Evolutionary conservation across 441 rosid genomes (phyloP).

Genomic region (California macrophylla): DNA sequence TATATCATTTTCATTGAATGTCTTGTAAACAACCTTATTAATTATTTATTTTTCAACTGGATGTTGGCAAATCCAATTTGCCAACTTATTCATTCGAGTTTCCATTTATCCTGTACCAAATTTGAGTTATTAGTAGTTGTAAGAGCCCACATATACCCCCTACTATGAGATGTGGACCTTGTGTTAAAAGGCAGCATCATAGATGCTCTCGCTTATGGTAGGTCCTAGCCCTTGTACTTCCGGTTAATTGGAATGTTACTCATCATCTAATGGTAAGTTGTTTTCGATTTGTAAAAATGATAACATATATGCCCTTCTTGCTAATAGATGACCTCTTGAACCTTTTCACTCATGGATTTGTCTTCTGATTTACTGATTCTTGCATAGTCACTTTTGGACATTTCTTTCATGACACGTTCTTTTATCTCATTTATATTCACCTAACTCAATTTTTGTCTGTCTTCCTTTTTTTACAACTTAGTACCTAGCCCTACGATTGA

Average conservation of each 20-base stretch:
- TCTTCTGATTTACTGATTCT: not conserved
- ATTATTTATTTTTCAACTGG: not conserved
- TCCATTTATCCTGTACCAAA: not conserved
- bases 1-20: not conserved
- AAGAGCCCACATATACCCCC: not conserved
- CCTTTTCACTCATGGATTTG: not conserved
- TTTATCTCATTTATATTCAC: constrained; percentile 1
- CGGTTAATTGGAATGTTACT: not conserved
- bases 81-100: not conserved
- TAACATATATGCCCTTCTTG: not conserved
- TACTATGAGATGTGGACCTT: not conserved
- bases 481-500: not conserved
- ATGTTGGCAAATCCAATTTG: not conserved
- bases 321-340: not conserved
- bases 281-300: not conserved
- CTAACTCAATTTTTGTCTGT: not conserved
- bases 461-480: not conserved
- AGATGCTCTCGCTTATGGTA: not conserved
- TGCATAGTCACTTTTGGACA: not conserved
- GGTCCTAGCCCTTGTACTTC: not conserved
- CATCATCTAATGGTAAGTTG: not conserved
- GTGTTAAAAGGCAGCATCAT: not conserved
- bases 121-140: not conserved
- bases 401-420: not conserved
- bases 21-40: not conserved